phyloP scores from a whole-genome alignment of 139 green algal genomes.

The Picochlorum sp. region DNA sequence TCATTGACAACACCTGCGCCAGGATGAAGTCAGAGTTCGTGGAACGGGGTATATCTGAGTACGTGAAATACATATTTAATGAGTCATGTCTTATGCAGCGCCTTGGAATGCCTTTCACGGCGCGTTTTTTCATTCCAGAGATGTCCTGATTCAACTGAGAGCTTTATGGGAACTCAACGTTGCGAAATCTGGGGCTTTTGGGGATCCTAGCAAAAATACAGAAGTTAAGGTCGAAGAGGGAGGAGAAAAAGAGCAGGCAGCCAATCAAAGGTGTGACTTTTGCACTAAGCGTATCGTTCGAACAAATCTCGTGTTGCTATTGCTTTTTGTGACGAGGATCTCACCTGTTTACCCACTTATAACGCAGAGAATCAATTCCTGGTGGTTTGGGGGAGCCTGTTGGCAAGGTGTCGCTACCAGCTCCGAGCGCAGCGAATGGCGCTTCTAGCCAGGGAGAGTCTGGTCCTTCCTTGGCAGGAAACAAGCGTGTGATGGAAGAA shows the following conservation, averaged over 20 bases:
- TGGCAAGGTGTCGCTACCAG: too few relatives aligned
- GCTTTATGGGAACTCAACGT: conserved; percentile 48
- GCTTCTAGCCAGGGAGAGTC: too few relatives aligned
- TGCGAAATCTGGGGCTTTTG: conserved; percentile 36
- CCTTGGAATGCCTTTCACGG: not conserved
- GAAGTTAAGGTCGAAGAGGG: conserved; percentile 9
- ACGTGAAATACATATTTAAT: conserved; percentile 9
- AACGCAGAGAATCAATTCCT: too few relatives aligned
- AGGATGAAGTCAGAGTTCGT: conserved; percentile 58
- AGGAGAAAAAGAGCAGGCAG: not conserved
- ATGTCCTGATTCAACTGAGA: conserved; percentile 46
- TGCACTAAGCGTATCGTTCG: too few relatives aligned
- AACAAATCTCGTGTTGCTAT: too few relatives aligned
- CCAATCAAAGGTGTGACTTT: not conserved
- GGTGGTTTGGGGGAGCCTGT: too few relatives aligned
- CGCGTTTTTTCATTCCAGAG: conserved; percentile 24
- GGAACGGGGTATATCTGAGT: conserved; percentile 66
- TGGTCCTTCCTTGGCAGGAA: too few relatives aligned
- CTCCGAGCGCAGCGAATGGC: too few relatives aligned
- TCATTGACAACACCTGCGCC: conserved; percentile 60
- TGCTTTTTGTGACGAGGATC: too few relatives aligned
- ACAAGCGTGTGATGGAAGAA: too few relatives aligned
- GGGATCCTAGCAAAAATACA: conserved; percentile 9
- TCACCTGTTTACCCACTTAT: too few relatives aligned
- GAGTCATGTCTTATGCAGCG: not conserved